Conservation (phyloP, 2,329 filamentous ascomycete species). For the Capronia coronata region DNA sequence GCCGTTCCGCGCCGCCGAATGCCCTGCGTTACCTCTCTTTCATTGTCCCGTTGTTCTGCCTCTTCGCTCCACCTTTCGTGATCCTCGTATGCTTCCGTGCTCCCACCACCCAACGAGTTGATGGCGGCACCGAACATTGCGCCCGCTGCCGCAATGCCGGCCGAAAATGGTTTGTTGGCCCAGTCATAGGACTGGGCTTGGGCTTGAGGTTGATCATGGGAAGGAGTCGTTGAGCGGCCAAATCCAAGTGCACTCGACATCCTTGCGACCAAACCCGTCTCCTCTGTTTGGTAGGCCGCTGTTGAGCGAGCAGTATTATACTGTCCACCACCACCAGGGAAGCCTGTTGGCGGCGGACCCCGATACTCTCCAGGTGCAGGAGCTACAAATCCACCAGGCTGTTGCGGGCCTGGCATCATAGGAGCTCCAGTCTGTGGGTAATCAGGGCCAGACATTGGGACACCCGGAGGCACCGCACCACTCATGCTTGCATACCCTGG, state of each 20-base stretch:
- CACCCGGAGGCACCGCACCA: constrained; percentile 31
- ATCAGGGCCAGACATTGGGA: constrained; percentile 21
- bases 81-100: constrained; percentile 71
- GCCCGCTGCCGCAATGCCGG: constrained; percentile 75
- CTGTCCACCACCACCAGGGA: constrained; percentile 31
- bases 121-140: constrained; percentile 76
- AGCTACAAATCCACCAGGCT: constrained; percentile 28
- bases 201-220: constrained; percentile 2
- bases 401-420: constrained; percentile 26
- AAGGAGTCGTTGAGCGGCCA: constrained; percentile 61
- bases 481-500: constrained; percentile 36
- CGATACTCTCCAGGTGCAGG: constrained; percentile 29
- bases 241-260: constrained; percentile 65
- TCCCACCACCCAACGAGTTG: constrained; percentile 76
- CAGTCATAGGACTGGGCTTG: constrained; percentile 71
- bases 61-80: constrained; percentile 92
- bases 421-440: constrained; percentile 10
- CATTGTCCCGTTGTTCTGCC: constrained; percentile 58
- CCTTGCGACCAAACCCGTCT: constrained; percentile 62
- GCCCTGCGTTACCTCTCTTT: constrained; percentile 28
- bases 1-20: constrained; percentile 30
- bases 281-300: constrained; percentile 35
- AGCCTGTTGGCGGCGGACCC: constrained; percentile 28
- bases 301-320: constrained; percentile 30
- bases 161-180: constrained; percentile 71